Evolutionary conservation across 352 stramenopile species (phyloP).

Genomic region (Phytophthora pistaciae): DNA sequence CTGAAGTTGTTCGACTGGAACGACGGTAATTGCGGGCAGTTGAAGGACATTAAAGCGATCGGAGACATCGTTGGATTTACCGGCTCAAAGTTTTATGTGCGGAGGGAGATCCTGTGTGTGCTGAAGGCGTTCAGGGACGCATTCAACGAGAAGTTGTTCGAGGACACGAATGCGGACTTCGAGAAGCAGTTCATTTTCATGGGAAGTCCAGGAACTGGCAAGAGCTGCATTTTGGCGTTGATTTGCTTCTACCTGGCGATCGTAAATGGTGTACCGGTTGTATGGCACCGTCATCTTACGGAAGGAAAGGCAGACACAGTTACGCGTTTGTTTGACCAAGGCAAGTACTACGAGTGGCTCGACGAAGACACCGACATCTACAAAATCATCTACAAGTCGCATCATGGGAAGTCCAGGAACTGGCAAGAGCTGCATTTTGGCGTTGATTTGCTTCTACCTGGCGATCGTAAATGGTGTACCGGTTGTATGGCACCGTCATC

Average conservation of each 20-base stretch:
- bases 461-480: neutral
- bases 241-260: constrained; percentile 17
- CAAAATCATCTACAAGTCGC: neutral
- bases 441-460: constrained; percentile 17
- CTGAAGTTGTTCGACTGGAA: neutral
- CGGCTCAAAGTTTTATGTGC: constrained; percentile 15
- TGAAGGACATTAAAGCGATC: constrained; percentile 17
- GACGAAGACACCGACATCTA: neutral
- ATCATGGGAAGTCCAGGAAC: constrained; percentile 16
- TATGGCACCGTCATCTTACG: constrained; percentile 6
- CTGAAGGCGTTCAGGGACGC: constrained; percentile 3
- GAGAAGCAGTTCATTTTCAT: constrained; percentile 17
- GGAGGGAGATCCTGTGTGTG: constrained; percentile 16
- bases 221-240: constrained; percentile 25
- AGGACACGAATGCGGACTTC: neutral
- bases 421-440: constrained; percentile 26
- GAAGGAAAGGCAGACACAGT: neutral
- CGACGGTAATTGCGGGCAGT: neutral
- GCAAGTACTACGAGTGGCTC: constrained; percentile 15
- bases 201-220: constrained; percentile 17
- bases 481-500: constrained; percentile 5
- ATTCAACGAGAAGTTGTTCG: neutral
- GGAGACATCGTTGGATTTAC: constrained; percentile 19
- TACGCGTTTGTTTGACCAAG: constrained; percentile 19
- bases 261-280: neutral